phyloP scores from a whole-genome alignment of 768 basidiomycete genomes.

The Boletus barrowsii region DNA sequence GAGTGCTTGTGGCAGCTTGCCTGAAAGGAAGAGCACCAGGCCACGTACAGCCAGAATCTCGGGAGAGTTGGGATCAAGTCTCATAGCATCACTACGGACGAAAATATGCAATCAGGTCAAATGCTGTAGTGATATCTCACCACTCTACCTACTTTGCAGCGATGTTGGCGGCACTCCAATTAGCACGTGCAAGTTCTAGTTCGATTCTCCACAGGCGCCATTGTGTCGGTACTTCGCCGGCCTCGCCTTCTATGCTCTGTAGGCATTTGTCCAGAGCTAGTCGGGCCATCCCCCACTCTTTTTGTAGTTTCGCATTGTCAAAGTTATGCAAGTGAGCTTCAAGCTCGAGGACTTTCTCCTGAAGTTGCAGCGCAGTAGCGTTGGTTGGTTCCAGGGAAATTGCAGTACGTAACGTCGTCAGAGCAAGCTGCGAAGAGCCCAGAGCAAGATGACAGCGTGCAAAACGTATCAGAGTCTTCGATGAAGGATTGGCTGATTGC shows the following conservation, averaged over 20 bases:
- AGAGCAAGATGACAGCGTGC: conserved; percentile 83
- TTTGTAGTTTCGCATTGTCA: conserved; percentile 49
- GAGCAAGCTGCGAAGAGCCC: conserved; percentile 64
- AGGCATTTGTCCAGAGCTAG: conserved; percentile 78
- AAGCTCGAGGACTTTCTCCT: conserved; percentile 57
- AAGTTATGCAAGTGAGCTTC: conserved; percentile 67
- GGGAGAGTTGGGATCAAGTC: conserved; percentile 68
- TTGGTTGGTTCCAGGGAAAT: conserved; percentile 64
- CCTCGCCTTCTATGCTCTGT: conserved; percentile 71
- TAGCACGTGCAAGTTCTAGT: conserved; percentile 67
- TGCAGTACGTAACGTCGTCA: conserved; percentile 61
- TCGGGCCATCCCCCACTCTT: conserved; percentile 76
- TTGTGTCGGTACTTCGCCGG: conserved; percentile 68
- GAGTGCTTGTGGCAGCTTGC: conserved; percentile 66
- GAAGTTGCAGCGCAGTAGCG: conserved; percentile 54
- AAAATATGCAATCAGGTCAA: neutral
- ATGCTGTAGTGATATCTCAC: neutral
- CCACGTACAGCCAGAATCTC: conserved; percentile 79
- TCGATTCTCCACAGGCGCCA: conserved; percentile 83
- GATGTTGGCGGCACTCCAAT: conserved; percentile 68
- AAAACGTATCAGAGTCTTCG: conserved; percentile 79
- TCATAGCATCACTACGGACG: conserved; percentile 63
- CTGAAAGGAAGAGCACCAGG: conserved; percentile 70
- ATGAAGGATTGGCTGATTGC: conserved; percentile 57
- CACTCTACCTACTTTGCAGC: conserved; percentile 64